Percentiles rank a stretch among this genome's conserved stretches.
Evolutionary conservation across 2,329 filamentous ascomycete genomes (phyloP).

Genomic region (Beauveria caledonica): DNA sequence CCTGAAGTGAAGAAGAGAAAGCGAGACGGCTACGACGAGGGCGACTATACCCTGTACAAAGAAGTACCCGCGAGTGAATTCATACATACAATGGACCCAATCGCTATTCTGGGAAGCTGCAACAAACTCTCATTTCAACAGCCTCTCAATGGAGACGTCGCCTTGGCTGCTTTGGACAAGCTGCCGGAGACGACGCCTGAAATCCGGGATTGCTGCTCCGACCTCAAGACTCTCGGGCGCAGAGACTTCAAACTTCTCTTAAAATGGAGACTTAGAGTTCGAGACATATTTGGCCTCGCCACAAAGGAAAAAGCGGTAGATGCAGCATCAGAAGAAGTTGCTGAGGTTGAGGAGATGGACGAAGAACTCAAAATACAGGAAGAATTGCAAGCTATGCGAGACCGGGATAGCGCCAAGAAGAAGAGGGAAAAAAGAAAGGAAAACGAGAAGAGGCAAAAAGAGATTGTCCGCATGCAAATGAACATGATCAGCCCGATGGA

Average conservation of each 20-base stretch:
- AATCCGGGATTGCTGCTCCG: constrained; percentile 67
- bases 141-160: constrained; percentile 72
- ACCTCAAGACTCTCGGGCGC: constrained; percentile 82
- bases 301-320: constrained; percentile 55
- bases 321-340: constrained; percentile 57
- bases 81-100: constrained; percentile 87
- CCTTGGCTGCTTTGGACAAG: constrained; percentile 75
- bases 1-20: constrained; percentile 96
- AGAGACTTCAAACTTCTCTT: constrained; percentile 91
- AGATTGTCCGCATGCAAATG: constrained; percentile 93
- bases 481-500: constrained; percentile 95
- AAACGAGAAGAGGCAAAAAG: constrained; percentile 90
- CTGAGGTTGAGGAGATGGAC: constrained; percentile 82
- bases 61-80: constrained; percentile 85
- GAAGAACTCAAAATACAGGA: constrained; percentile 88
- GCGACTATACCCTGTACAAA: constrained; percentile 87
- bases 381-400: constrained; percentile 73
- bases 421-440: constrained; percentile 79
- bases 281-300: constrained; percentile 83
- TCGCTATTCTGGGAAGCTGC: constrained; percentile 77
- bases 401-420: constrained; percentile 66
- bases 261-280: constrained; percentile 80
- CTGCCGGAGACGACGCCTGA: constrained; percentile 81
- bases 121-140: constrained; percentile 82
- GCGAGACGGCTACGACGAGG: constrained; percentile 95